Evolutionary conservation across 1,139 yeast species (phyloP), one percentile per base, ranked within the genome.

Genomic region (Hyphopichia pseudoburtonii): DNA sequence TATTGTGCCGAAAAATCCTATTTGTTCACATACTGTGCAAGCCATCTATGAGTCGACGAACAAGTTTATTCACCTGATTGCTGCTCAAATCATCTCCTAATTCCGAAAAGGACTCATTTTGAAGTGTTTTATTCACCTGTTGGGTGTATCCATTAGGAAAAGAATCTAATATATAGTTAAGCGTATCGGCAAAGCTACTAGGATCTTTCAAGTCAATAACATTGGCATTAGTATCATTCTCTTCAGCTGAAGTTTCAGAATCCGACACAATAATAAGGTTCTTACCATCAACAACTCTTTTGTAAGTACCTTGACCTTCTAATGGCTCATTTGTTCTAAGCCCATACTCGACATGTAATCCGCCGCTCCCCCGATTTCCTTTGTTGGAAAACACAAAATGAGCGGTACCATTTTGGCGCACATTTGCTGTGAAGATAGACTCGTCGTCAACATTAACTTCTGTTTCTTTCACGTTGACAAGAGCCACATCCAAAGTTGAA

Each of bases 391-490:
- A 9, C 3, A 16, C 16, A 12, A 22, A 30, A 10, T 25, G 14
- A 8, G 29, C 24, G 10, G 28, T 22, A 3, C 28, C 36, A 28
- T 34, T 28, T 24, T 34, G 36, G 5, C 5, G 12, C 3, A 23
- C 36, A 12, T 28, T 17, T 4, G 23, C 36, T 9, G 22, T 17
- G 6, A 34, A 24, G 9, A 17, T 17, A 10, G n/a, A n/a, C 7
- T 15, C 12, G 2, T 17, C 32, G 9, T 24, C 18, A 5, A 28
- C 24, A 6, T 11, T 10, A 9, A 34, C 36, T 10, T 22, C 17
- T 2, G 29, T 24, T 6, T 23, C 36, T 17, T 34, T 34, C 3
- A 34, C 23, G 17, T 34, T 34, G 14, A 29, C 28, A 12, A 34
- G 17, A 8, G 17, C 15, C 12, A 19, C 25, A 23, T 21, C 18